Evolutionary conservation across 495 filamentous ascomycete genomes (phyloP).

Genomic region (Neohortaea acidophila): DNA sequence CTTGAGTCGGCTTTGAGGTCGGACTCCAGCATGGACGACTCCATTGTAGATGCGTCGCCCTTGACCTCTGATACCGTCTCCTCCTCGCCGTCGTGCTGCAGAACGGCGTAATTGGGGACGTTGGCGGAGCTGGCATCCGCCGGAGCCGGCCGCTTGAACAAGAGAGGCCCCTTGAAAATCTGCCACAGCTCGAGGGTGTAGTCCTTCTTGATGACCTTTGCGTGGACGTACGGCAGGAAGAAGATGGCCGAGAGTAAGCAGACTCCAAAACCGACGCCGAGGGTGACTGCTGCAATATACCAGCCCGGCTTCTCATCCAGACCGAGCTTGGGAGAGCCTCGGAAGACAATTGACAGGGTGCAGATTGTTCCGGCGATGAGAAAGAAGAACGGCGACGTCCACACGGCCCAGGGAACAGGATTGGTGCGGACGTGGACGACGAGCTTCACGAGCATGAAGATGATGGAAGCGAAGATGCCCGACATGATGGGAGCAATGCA

Average conservation of each 20-base stretch:
- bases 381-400: conserved; percentile 46
- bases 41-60: conserved; percentile 5
- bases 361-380: conserved; percentile 31
- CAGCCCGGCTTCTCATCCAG: conserved; percentile 40
- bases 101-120: conserved; percentile 10
- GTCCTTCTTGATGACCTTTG: conserved; percentile 3
- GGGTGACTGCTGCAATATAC: conserved; percentile 41
- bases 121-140: background rate
- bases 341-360: conserved; percentile 49
- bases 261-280: conserved; percentile 31
- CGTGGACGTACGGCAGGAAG: conserved; percentile 46
- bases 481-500: conserved; percentile 48
- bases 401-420: conserved; percentile 31
- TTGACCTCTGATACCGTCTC: background rate
- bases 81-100: conserved; percentile 7
- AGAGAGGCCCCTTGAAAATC: conserved; percentile 1
- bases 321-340: conserved; percentile 42
- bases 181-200: conserved; percentile 1
- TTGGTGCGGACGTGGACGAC: conserved; percentile 42
- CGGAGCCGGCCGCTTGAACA: background rate
- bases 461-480: conserved; percentile 41
- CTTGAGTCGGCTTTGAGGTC: conserved; percentile 31
- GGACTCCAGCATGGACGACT: background rate
- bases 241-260: conserved; percentile 28
- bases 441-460: conserved; percentile 52